Evolutionary conservation across 2,329 filamentous ascomycete species (phyloP), one percentile per base, ranked within the genome.

Genomic region (Whalleya microplaca): DNA sequence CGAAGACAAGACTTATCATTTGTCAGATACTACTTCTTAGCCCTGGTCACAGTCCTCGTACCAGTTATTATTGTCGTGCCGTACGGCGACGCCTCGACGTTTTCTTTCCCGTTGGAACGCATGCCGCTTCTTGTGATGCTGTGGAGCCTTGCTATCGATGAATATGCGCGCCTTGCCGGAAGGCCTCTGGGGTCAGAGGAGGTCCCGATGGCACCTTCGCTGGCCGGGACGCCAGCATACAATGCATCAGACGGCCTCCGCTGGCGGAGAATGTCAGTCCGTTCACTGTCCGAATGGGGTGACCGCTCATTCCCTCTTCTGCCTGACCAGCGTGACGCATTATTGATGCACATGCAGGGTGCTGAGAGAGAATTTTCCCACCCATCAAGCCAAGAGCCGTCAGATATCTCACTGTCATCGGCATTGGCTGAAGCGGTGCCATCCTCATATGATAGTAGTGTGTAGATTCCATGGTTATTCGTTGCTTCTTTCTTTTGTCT

Each of bases 351-450:
- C 12, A 61, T 58, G 50, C 50, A 52, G 16, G 60, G 60, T 19
- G 60, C 55, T 7, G 55, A 55, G 29, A 52, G 20, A 14, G 21
- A 37, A 19, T 37, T 44, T 32, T 61, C 55, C 20, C 48, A 41
- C 41, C 48, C 47, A 21, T 55, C 53, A n/a, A 68, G 66, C 37
- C 61, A 65, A 21, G 56, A 54, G 9, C 55, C 59, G 12, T 67
- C 65, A 2, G 65, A 67, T 4, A 66, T 69, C n/a, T 66, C 64
- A 5, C 21, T 69, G 6, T 55, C 65, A 40, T 58, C 53, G 18
- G 29, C 40, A 37, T 47, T 27, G 29, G 50, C 45, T 7, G 64
- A 66, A 48, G 64, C 56, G 21, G 23, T 64, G 7, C 66, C 66
- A 2, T 63, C 63, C 12, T 67, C 63, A 10, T 65, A 56, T 52